These are phyloP conservation scores for Auricularia auricula-judae DNA, from an alignment of 768 basidiomycete species.

Conservation along the genomic window DNA sequence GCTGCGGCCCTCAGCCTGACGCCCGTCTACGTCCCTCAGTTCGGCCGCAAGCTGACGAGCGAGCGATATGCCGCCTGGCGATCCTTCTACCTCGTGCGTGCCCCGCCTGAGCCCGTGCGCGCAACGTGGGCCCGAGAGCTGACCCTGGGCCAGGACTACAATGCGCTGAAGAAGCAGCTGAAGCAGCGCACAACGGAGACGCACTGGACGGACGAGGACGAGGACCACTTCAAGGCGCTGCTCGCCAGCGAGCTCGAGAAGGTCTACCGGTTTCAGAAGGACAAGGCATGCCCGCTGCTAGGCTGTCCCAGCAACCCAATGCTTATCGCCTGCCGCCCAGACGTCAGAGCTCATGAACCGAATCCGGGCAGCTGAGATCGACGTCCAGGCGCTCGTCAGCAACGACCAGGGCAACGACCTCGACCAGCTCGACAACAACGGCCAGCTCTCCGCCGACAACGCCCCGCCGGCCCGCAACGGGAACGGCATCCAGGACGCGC, in stretches of 20 bases:
- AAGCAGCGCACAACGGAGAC: constrained; percentile 52
- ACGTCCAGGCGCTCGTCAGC: constrained; percentile 67
- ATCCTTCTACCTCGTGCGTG: constrained; percentile 58
- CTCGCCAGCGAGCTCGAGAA: constrained; percentile 86
- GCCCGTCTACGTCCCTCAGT: background rate
- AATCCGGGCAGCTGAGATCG: constrained; percentile 72
- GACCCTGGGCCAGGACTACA: constrained; percentile 44
- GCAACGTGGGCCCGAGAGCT: background rate
- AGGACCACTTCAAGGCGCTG: constrained; percentile 66
- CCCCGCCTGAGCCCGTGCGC: background rate
- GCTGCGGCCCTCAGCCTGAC: background rate
- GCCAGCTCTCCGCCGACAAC: background rate
- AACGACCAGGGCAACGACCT: constrained; percentile 29
- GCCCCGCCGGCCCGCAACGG: background rate
- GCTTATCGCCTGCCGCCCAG: constrained; percentile 23
- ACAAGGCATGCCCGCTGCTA: constrained; percentile 42
- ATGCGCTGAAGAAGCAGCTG: constrained; percentile 77
- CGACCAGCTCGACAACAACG: constrained; percentile 3
- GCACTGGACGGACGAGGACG: constrained; percentile 68
- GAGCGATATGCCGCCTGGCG: constrained; percentile 87
- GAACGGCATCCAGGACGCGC: constrained; percentile 10
- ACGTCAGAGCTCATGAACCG: constrained; percentile 72
- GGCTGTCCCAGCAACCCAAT: background rate
- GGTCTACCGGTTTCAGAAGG: constrained; percentile 85
- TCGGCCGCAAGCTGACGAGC: constrained; percentile 31